Evolutionary conservation across 2,329 filamentous ascomycete genomes (phyloP).

Genomic region (Verticillium dahliae): DNA sequence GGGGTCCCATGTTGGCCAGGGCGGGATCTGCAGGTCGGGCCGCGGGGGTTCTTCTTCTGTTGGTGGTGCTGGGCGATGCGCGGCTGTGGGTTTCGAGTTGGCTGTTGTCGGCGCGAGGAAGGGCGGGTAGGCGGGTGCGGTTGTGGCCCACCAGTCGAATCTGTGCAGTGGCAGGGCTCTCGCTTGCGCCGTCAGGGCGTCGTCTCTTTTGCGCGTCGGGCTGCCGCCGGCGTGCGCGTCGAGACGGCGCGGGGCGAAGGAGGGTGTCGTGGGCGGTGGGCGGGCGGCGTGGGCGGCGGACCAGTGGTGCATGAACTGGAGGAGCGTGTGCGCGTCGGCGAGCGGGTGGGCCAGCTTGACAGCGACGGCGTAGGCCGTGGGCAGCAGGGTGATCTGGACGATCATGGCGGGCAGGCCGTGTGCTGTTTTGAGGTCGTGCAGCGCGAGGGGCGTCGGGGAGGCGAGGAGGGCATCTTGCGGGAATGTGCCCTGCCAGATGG

Average conservation of each 20-base stretch:
- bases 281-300: conserved; percentile 15
- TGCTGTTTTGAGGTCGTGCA: conserved; percentile 20
- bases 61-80: conserved; percentile 4
- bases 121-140: conserved; percentile 20
- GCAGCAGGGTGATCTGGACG: conserved; percentile 32
- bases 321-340: conserved; percentile 34
- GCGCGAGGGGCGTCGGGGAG: conserved; percentile 21
- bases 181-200: conserved; percentile 19
- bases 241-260: conserved; percentile 33
- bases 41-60: not conserved
- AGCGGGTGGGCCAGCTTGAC: conserved; percentile 36
- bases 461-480: conserved; percentile 26
- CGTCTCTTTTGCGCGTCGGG: conserved; percentile 8
- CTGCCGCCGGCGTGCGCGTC: conserved; percentile 24
- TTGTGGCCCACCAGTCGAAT: conserved; percentile 37
- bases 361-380: conserved; percentile 31
- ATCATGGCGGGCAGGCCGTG: conserved; percentile 22
- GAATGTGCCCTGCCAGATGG: conserved; percentile 28
- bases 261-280: conserved; percentile 16
- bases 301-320: conserved; percentile 36
- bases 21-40: conserved; percentile 12
- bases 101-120: conserved; percentile 17
- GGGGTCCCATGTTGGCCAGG: conserved; percentile 35
- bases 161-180: conserved; percentile 35
- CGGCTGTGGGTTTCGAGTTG: conserved; percentile 15